Conservation (phyloP, 2,329 filamentous ascomycete species). For the Aspergillus ibericus region DNA sequence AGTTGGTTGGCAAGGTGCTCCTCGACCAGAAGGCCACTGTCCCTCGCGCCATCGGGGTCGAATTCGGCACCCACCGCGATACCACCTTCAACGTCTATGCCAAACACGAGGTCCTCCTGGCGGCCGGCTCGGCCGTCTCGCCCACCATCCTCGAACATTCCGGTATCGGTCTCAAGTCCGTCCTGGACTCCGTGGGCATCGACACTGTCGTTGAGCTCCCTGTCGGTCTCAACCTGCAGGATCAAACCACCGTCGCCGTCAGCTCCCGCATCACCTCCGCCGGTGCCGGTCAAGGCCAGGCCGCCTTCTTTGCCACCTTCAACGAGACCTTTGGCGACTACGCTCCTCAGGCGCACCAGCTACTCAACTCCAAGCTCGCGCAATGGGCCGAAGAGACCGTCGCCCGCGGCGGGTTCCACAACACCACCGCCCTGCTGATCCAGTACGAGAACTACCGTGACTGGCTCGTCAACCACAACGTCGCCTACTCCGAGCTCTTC, state of each 20-base stretch:
- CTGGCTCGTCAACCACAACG: constrained; percentile 29
- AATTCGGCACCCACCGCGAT: constrained; percentile 26
- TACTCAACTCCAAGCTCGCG: constrained; percentile 27
- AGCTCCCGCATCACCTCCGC: constrained; percentile 8
- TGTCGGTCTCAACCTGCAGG: constrained; percentile 33
- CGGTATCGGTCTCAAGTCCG: constrained; percentile 26
- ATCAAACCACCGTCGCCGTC: constrained; percentile 29
- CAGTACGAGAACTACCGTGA: constrained; percentile 31
- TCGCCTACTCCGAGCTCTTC: constrained; percentile 30
- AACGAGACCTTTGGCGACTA: constrained; percentile 27
- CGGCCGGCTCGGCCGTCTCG: constrained; percentile 29
- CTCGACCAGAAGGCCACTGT: constrained; percentile 12
- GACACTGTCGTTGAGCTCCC: constrained; percentile 26
- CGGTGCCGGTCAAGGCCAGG: constrained; percentile 27
- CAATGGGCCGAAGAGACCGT: constrained; percentile 30
- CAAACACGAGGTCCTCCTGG: constrained; percentile 28
- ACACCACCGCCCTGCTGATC: constrained; percentile 23
- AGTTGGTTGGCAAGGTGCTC: constrained; percentile 26
- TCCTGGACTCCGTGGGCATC: constrained; percentile 19
- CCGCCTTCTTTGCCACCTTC: constrained; percentile 30
- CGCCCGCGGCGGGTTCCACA: constrained; percentile 27
- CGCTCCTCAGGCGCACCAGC: constrained; percentile 11
- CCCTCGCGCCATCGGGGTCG: constrained; percentile 22
- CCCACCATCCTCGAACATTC: constrained; percentile 30
- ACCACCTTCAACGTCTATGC: constrained; percentile 23